Conservation (phyloP, 2,329 filamentous ascomycete genomes). For the Cordyceps cicadae region DNA sequence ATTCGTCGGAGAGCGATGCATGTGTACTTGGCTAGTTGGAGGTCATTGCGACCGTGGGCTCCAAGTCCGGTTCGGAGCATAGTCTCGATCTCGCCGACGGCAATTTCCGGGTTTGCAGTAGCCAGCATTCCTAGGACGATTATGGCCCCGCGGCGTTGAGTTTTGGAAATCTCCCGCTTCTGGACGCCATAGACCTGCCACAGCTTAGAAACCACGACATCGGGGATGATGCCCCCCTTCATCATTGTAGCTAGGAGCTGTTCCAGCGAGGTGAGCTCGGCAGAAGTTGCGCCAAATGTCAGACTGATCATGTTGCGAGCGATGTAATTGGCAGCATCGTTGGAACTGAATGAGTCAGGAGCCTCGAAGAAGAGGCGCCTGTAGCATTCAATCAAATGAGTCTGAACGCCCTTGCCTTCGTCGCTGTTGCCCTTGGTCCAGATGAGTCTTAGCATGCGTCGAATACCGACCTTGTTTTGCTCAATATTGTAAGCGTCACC, state of each 20-base stretch:
- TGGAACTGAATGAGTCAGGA: constrained; percentile 75
- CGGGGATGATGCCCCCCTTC: constrained; percentile 80
- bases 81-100: constrained; percentile 88
- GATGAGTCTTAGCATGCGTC: constrained; percentile 91
- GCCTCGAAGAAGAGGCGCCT: constrained; percentile 93
- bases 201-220: constrained; percentile 79
- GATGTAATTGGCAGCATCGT: constrained; percentile 91
- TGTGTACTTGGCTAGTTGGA: constrained; percentile 88
- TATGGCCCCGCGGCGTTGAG: constrained; percentile 83
- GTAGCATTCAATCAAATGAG: constrained; percentile 94
- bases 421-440: constrained; percentile 99
- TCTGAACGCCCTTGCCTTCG: constrained; percentile 95
- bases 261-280: constrained; percentile 90
- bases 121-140: constrained; percentile 97
- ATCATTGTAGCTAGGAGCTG: constrained; percentile 96
- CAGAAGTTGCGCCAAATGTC: constrained; percentile 89
- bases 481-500: constrained; percentile 95
- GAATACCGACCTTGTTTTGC: constrained; percentile 83
- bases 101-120: constrained; percentile 83
- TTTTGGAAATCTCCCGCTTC: constrained; percentile 84
- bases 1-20: constrained; percentile 89
- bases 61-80: constrained; percentile 89
- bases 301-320: constrained; percentile 98
- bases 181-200: constrained; percentile 98
- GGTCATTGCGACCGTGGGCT: constrained; percentile 66